Percentiles rank a stretch among this genome's conserved stretches.
Conservation (phyloP, 495 filamentous ascomycete genomes). For the Hypoxylon perforatum region DNA sequence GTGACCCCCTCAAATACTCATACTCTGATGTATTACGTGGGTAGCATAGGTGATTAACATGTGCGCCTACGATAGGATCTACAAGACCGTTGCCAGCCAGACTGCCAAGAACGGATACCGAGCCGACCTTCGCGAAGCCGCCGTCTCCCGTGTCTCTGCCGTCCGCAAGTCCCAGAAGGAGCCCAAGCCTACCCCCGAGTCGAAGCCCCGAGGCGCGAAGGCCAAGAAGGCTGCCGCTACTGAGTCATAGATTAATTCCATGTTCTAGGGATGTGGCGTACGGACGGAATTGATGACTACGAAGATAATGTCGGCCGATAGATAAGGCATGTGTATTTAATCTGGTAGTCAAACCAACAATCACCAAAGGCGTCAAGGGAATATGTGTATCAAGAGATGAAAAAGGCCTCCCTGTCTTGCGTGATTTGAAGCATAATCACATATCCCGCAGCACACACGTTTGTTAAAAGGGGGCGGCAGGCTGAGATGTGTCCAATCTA, state of each 20-base stretch:
- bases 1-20: slow-evolving; percentile 49
- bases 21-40: neutral
- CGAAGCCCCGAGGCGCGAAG: slow-evolving; percentile 83
- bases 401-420: neutral
- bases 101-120: slow-evolving; percentile 87
- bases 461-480: neutral
- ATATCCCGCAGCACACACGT: slow-evolving; percentile 21
- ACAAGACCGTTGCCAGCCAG: slow-evolving; percentile 81
- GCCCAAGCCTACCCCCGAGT: slow-evolving; percentile 77
- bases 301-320: slow-evolving; percentile 35
- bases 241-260: slow-evolving; percentile 37
- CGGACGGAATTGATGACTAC: slow-evolving; percentile 23
- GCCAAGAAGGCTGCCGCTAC: slow-evolving; percentile 77
- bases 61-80: slow-evolving; percentile 71
- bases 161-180: slow-evolving; percentile 81
- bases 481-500: slow-evolving; percentile 20
- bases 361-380: slow-evolving; percentile 14
- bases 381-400: slow-evolving; percentile 17
- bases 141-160: slow-evolving; percentile 88
- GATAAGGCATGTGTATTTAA: slow-evolving; percentile 36
- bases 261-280: slow-evolving; percentile 24
- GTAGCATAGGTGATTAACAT: slow-evolving; percentile 40
- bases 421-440: slow-evolving; percentile 28
- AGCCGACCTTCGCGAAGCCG: slow-evolving; percentile 84
- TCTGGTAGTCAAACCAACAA: slow-evolving; percentile 40